Percentiles rank a stretch among this genome's conserved stretches.
Conservation (phyloP, 768 basidiomycete genomes). For the Tricholoma flavovirens region DNA sequence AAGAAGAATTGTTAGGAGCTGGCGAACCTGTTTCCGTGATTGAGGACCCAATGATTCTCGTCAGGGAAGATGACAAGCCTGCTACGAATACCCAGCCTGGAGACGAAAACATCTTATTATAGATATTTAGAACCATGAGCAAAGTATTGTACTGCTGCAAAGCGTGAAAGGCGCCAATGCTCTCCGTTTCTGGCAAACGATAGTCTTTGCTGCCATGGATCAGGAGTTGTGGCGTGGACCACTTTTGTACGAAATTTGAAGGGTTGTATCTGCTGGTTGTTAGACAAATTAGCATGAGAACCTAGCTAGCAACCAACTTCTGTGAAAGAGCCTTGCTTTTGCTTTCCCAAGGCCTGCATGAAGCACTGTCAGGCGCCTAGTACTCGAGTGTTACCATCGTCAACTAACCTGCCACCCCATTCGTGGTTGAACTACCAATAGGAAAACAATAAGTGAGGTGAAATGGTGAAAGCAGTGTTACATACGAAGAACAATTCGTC, state of each 20-base stretch:
- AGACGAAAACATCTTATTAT: neutral
- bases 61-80: constrained; percentile 81
- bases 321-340: constrained; percentile 47
- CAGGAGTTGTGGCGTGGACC: constrained; percentile 80
- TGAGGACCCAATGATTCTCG: constrained; percentile 90
- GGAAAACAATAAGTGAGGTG: neutral
- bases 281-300: neutral
- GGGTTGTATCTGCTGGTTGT: constrained; percentile 58
- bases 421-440: constrained; percentile 73
- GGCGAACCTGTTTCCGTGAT: constrained; percentile 67
- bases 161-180: constrained; percentile 81
- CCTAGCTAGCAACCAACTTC: constrained; percentile 39
- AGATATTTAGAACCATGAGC: neutral
- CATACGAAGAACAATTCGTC: constrained; percentile 89
- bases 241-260: constrained; percentile 72
- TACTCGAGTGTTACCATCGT: neutral
- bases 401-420: constrained; percentile 60
- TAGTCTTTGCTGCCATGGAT: constrained; percentile 90
- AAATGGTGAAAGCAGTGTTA: neutral
- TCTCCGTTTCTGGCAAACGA: constrained; percentile 79
- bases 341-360: constrained; percentile 58
- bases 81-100: constrained; percentile 64
- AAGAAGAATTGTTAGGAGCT: neutral
- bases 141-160: constrained; percentile 62
- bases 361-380: neutral